phyloP scores from a whole-genome alignment of 176 grass and related monocot species.

The Lolium multiflorum region DNA sequence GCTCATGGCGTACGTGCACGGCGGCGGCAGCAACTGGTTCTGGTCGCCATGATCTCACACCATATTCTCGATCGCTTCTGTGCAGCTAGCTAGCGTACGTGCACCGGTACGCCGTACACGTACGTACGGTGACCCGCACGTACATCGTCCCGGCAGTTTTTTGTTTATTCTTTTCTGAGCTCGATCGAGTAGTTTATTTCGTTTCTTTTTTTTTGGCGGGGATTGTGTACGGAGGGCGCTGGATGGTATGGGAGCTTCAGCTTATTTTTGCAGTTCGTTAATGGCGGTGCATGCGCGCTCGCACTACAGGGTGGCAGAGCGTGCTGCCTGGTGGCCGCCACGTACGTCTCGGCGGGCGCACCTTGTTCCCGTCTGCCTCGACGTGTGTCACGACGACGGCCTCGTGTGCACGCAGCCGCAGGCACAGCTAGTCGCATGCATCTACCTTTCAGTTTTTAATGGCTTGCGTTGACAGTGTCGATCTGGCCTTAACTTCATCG shows the following conservation, averaged over 20 bases:
- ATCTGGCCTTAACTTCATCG: neutral
- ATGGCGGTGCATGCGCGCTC: neutral
- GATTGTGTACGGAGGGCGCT: neutral
- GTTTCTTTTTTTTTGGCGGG: neutral
- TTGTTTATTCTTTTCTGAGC: neutral
- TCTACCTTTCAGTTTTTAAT: neutral
- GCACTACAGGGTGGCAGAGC: neutral
- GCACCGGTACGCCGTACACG: neutral
- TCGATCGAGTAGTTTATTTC: neutral
- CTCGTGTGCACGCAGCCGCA: neutral
- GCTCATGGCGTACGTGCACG: slow-evolving; percentile 49
- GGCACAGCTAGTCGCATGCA: no score
- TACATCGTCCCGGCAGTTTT: neutral
- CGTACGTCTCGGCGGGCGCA: neutral
- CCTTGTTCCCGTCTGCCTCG: neutral
- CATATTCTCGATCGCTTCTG: no score
- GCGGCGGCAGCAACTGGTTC: slow-evolving; percentile 37
- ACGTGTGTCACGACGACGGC: neutral
- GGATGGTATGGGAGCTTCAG: slow-evolving; percentile 3
- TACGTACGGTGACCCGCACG: neutral
- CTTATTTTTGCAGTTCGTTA: neutral
- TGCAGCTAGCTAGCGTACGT: neutral
- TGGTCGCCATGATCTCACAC: slow-evolving; percentile 39
- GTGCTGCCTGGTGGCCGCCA: neutral
- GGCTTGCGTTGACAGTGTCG: neutral